Evolutionary conservation across 768 basidiomycete genomes (phyloP), one percentile per base, ranked within the genome.

Genomic region (Mycena leptocephala): DNA sequence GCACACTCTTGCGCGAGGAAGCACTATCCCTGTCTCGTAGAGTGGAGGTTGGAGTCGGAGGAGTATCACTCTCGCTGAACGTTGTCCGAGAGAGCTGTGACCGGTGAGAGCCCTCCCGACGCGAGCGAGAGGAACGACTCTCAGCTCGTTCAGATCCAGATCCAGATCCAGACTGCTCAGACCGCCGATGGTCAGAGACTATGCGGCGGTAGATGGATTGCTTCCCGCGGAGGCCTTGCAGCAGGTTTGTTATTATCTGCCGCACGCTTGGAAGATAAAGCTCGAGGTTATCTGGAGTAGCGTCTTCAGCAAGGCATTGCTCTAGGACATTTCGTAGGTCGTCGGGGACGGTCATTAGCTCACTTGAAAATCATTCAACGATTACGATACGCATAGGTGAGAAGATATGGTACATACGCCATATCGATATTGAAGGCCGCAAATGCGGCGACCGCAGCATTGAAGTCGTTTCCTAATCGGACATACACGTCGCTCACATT

Each of bases 401-500:
- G 79, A 78, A 67, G 75, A 76, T 59, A 72, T 72, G 58, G 24
- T 24, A 91, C 96, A 84, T 84, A 99, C 98, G 90, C 88, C 95
- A 99, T 99, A 75, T 95, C 92, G 73, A 99, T 97, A 76, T 93
- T 93, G 78, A 94, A 96, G 16, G 90, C 87, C 3, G 91, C 90
- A 83, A 99, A 99, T 1, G 97, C 96, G 67, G 94, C 92, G 46
- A 97, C 96, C 13, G 97, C 97, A 20, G 92, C 91, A 82, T 99
- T 99, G 88, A 99, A 99, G 82, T 98, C 97, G 85, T 99, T 99
- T 28, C 98, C 98, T 28, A 99, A 89, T 69, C 93, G 92, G 68
- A 99, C 98, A 85, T 99, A 99, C 68, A 98, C 95, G 84, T 99
- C 96, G 89, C 97, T 98, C 82, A 99, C 97, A 79, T 95, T 89